Conservation (phyloP, 768 basidiomycete genomes). For the Boletus reticulatus region DNA sequence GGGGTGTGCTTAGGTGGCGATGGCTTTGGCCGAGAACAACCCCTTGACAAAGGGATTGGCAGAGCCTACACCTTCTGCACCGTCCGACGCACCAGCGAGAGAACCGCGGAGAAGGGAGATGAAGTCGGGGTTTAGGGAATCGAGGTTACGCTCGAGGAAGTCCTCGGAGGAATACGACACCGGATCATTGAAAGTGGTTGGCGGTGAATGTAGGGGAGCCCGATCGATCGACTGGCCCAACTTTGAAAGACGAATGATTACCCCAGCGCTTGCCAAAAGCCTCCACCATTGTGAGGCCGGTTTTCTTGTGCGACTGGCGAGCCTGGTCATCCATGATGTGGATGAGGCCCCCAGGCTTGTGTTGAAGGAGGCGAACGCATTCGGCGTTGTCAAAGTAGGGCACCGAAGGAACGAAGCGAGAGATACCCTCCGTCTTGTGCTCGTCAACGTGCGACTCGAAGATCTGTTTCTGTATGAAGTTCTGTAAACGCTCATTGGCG, state of each 20-base stretch:
- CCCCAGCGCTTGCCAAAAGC: slow-evolving; percentile 94
- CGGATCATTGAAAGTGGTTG: too few relatives aligned
- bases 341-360: too few relatives aligned
- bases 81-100: too few relatives aligned
- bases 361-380: slow-evolving; percentile 44
- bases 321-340: too few relatives aligned
- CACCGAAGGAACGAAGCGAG: slow-evolving; percentile 61
- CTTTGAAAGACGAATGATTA: slow-evolving; percentile 89
- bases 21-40: slow-evolving; percentile 83
- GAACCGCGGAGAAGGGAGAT: too few relatives aligned
- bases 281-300: slow-evolving; percentile 91
- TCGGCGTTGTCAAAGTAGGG: slow-evolving; percentile 91
- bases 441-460: slow-evolving; percentile 84
- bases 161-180: too few relatives aligned
- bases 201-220: slow-evolving; percentile 41
- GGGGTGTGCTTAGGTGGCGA: slow-evolving; percentile 91
- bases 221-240: slow-evolving; percentile 68
- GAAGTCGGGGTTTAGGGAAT: too few relatives aligned
- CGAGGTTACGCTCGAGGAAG: too few relatives aligned
- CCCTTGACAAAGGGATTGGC: slow-evolving; percentile 76
- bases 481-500: slow-evolving; percentile 88
- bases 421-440: slow-evolving; percentile 80
- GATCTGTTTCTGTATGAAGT: slow-evolving; percentile 60
- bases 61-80: too few relatives aligned
- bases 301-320: slow-evolving; percentile 65